phyloP scores from a whole-genome alignment of 1,284 basidiomycete genomes.

The Trichosporon faecale region DNA sequence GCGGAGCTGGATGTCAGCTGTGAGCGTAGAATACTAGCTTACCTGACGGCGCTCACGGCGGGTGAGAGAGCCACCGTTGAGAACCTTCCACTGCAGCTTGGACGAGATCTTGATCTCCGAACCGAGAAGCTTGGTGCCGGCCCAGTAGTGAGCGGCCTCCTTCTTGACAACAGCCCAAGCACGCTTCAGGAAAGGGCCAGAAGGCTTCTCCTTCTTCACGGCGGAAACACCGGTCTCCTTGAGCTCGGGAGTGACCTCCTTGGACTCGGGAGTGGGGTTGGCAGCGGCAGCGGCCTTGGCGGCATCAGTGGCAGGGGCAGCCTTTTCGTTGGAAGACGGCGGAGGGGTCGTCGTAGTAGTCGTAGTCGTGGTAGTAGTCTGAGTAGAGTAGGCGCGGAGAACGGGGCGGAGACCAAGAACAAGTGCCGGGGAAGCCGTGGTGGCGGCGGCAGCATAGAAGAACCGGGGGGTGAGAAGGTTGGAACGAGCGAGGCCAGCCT shows the following conservation, averaged over 20 bases:
- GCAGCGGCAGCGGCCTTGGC: conserved; percentile 24
- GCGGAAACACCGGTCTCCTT: conserved; percentile 51
- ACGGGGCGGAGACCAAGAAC: conserved; percentile 9
- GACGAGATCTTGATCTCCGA: conserved; percentile 90
- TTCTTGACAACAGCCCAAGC: conserved; percentile 91
- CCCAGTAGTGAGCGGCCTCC: conserved; percentile 95
- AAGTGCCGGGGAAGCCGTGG: neutral
- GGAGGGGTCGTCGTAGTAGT: conserved; percentile 17
- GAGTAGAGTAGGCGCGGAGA: conserved; percentile 30
- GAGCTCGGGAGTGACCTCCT: conserved; percentile 20
- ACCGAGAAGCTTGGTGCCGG: conserved; percentile 88
- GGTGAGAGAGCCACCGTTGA: conserved; percentile 87
- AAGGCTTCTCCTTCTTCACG: conserved; percentile 57
- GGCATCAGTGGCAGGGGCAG: conserved; percentile 21
- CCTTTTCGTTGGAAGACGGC: conserved; percentile 16
- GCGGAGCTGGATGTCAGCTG: conserved; percentile 61
- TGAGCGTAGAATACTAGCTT: conserved; percentile 26
- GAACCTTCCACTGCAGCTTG: conserved; percentile 84
- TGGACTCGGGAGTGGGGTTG: conserved; percentile 8
- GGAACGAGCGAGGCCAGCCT: neutral
- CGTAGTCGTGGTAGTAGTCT: conserved; percentile 15
- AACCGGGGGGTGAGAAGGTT: conserved; percentile 6
- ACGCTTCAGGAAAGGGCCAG: conserved; percentile 38
- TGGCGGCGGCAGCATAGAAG: conserved; percentile 3
- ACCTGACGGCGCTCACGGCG: conserved; percentile 91